Evolutionary conservation across 1,139 yeast genomes (phyloP), one percentile per base, ranked within the genome.

Genomic region (Hansenula sp.): DNA sequence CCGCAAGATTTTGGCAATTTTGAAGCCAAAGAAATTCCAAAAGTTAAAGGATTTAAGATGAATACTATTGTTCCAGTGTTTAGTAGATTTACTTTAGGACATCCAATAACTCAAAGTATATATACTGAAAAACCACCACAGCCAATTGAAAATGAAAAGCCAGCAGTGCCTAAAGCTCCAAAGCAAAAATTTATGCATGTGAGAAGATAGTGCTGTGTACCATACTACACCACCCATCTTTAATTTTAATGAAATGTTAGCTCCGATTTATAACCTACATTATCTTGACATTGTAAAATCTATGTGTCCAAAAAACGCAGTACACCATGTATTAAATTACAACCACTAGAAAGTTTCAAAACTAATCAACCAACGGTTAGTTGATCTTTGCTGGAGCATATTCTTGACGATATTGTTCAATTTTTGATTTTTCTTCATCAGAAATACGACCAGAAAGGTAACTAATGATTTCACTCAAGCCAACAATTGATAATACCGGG

Each of bases 31-130:
- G 79, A 77, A 53, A 71, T 90, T 47, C 96, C 96, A 17, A 70
- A 67, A 48, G 96, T 94, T 17, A 78, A 79, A 57, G 96, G 96
- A 13, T 85, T 87, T 72, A 78, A 75, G 55, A 84, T 91, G 86
- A 89, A 87, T 64, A 77, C 82, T 7, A 81, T 91, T 41, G 89
- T 90, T 21, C 99, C 99, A 15, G 72, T 89, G 29, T 89, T 85
- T 58, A 84, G 95, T 41, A 79, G 83, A 29, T 81, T 84, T 40
- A 75, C 91, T 37, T 75, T 88, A 70, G 91, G 87, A 36, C 93
- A 88, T 56, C 96, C 96, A 43, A 81, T 83, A 75, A 82, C 90
- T 2, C 89, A 85, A 53, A 65, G 74, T 45, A 77, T 86, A 29
- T 85, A 86, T 58, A 84, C 80, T 40, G 80, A 70, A 16, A 63